Conservation (phyloP, 148 eudicot genomes). For the Vaccinium macrocarpon region DNA sequence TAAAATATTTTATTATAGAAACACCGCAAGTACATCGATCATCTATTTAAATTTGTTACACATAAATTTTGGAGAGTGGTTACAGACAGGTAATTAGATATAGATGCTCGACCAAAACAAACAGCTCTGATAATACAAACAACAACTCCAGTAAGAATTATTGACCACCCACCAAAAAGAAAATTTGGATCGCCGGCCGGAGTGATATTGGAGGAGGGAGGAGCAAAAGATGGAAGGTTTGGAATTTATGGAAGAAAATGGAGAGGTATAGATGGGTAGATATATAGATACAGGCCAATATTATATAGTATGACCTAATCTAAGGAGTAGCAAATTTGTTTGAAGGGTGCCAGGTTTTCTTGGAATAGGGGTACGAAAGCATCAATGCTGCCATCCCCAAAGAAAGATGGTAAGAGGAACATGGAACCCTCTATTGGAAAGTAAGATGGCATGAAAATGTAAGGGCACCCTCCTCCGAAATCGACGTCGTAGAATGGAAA, state of each 20-base stretch:
- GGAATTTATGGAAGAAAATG: not conserved
- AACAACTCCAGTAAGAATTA: not conserved
- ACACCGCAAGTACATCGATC: not conserved
- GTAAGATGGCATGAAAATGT: constrained; percentile 33
- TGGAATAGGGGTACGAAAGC: constrained; percentile 30
- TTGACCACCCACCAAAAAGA: not conserved
- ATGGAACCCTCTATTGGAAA: constrained; percentile 32
- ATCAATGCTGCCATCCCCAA: constrained; percentile 37
- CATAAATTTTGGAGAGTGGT: not conserved
- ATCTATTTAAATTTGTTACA: not conserved
- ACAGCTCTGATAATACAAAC: not conserved
- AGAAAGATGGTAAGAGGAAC: constrained; percentile 30
- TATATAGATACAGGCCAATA: not conserved
- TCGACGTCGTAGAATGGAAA: constrained; percentile 35
- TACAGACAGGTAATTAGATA: not conserved
- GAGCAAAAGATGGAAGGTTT: not conserved
- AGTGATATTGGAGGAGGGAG: not conserved
- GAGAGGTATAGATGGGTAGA: not conserved
- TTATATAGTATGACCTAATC: constrained; percentile 15
- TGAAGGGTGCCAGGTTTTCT: constrained; percentile 19
- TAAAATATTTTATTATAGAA: not conserved
- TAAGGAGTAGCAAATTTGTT: constrained; percentile 30
- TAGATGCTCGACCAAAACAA: constrained; percentile 7
- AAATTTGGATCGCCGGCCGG: not conserved
- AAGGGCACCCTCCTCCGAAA: constrained; percentile 35